Percentiles rank a stretch among this genome's conserved stretches.
These are phyloP conservation scores for Candida sp. DNA, from an alignment of 1,139 yeast genomes.

Conservation along the genomic window DNA sequence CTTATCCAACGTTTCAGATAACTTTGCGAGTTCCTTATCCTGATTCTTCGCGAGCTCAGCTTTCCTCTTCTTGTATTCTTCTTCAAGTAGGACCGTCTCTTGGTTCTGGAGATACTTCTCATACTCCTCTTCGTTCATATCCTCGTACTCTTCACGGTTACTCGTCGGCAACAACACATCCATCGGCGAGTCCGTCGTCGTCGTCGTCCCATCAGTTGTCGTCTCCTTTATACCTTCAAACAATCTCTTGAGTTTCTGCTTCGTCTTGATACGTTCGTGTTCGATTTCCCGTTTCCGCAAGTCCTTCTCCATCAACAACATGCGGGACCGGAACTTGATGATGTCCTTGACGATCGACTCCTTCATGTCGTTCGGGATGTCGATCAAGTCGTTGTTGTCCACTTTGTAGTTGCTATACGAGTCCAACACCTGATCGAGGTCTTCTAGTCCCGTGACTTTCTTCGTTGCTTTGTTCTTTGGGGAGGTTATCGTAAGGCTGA, in stretches of 20 bases:
- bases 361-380: conserved; percentile 62
- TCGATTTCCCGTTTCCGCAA: conserved; percentile 56
- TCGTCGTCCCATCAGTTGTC: conserved; percentile 7
- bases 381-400: conserved; percentile 63
- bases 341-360: conserved; percentile 64
- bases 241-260: conserved; percentile 51
- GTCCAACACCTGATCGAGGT: conserved; percentile 37
- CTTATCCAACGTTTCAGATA: conserved; percentile 21
- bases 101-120: conserved; percentile 23
- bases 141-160: conserved; percentile 25
- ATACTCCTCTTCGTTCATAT: conserved; percentile 40
- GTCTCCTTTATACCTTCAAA: conserved; percentile 48
- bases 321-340: conserved; percentile 64
- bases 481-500: conserved; percentile 22
- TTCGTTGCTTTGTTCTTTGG: conserved; percentile 17
- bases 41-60: conserved; percentile 21
- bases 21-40: conserved; percentile 18
- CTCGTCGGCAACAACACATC: conserved; percentile 1
- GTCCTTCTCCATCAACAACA: conserved; percentile 59
- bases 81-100: conserved; percentile 20
- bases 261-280: conserved; percentile 56
- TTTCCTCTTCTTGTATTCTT: conserved; percentile 21
- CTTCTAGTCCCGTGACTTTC: conserved; percentile 32
- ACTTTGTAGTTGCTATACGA: conserved; percentile 53
- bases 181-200: background rate